These are phyloP conservation scores for Naganishia onofrii DNA, from an alignment of 768 basidiomycete species.

Conservation along the genomic window DNA sequence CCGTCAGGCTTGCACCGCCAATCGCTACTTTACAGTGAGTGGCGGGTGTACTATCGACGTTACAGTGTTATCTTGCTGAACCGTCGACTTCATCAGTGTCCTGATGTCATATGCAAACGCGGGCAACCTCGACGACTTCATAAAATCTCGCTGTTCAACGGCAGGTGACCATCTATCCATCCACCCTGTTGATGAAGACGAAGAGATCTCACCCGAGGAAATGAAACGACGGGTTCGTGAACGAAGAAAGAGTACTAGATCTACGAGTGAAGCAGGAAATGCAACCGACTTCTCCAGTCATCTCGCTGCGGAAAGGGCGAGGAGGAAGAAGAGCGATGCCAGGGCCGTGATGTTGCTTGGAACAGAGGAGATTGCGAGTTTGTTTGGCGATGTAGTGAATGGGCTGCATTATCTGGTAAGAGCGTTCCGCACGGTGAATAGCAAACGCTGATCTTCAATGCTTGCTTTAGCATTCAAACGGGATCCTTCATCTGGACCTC, in stretches of 20 bases:
- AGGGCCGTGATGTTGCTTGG: slow-evolving; percentile 76
- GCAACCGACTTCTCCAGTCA: neutral
- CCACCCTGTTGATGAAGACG: slow-evolving; percentile 34
- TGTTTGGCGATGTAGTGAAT: slow-evolving; percentile 81
- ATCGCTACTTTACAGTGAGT: slow-evolving; percentile 82
- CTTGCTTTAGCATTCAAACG: slow-evolving; percentile 47
- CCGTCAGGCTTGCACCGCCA: slow-evolving; percentile 69
- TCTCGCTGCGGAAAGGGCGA: slow-evolving; percentile 10
- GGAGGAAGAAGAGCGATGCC: slow-evolving; percentile 34
- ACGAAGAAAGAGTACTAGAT: slow-evolving; percentile 37
- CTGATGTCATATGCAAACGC: slow-evolving; percentile 55
- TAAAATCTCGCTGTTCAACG: slow-evolving; percentile 42
- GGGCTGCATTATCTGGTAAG: slow-evolving; percentile 81
- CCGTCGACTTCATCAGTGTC: slow-evolving; percentile 32
- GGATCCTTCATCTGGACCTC: slow-evolving; percentile 86
- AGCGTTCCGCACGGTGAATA: slow-evolving; percentile 6
- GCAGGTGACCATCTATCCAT: slow-evolving; percentile 29
- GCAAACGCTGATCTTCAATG: neutral
- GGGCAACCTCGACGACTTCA: slow-evolving; percentile 52
- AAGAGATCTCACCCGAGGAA: slow-evolving; percentile 28
- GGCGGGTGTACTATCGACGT: neutral
- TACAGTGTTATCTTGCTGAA: neutral
- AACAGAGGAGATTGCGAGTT: slow-evolving; percentile 73
- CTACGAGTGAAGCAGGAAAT: slow-evolving; percentile 6
- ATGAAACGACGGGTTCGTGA: slow-evolving; percentile 42